These are phyloP conservation scores for Cicer cuneatum DNA, from an alignment of 306 rosid species.

Conservation along the genomic window DNA sequence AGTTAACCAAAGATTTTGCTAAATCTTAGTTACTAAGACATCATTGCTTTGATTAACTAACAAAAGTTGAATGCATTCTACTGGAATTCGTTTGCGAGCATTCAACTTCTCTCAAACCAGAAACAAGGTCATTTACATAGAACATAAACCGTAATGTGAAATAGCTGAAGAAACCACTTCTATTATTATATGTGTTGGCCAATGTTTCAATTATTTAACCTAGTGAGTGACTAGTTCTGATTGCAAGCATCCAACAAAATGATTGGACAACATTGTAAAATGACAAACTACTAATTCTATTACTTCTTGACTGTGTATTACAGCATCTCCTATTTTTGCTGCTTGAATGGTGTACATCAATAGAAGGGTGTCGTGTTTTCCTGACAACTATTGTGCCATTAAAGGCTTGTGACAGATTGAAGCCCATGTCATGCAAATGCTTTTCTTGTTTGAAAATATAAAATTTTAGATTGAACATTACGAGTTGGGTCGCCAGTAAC, in stretches of 20 bases:
- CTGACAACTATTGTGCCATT: constrained; percentile 16
- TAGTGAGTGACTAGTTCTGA: not conserved
- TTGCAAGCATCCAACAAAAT: constrained; percentile 10
- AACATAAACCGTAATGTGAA: not conserved
- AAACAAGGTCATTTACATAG: too few relatives aligned
- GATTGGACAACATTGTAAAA: constrained; percentile 1
- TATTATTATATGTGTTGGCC: not conserved
- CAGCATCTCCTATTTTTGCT: not conserved
- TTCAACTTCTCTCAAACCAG: too few relatives aligned
- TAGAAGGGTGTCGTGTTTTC: not conserved
- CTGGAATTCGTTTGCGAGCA: too few relatives aligned
- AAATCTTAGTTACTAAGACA: too few relatives aligned
- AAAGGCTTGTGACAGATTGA: not conserved
- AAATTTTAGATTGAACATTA: constrained; percentile 39
- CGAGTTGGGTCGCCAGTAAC: constrained; percentile 69
- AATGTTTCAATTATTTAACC: not conserved
- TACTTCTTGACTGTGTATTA: constrained; percentile 15
- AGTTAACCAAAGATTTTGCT: too few relatives aligned
- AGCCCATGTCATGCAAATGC: constrained; percentile 22
- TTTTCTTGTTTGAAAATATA: constrained; percentile 24
- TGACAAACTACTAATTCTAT: constrained; percentile 40
- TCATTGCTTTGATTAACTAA: too few relatives aligned
- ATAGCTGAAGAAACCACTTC: not conserved
- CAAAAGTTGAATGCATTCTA: too few relatives aligned
- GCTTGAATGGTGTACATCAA: constrained; percentile 17